phyloP scores from a whole-genome alignment of 2,329 filamentous ascomycete species.

The Pseudocercospora musae region DNA sequence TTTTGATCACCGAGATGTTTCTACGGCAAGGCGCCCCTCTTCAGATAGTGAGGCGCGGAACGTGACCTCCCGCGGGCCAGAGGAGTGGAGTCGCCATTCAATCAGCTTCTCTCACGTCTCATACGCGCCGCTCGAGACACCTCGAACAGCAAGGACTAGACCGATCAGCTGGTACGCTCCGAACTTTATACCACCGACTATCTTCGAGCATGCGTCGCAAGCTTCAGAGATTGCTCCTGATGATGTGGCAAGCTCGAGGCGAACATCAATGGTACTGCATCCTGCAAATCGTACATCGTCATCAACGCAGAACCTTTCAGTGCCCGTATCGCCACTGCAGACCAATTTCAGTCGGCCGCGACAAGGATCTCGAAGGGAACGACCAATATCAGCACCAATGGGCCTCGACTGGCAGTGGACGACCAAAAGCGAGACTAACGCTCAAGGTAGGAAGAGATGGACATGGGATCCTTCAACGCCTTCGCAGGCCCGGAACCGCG shows the following conservation, averaged over 20 bases:
- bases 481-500: background rate
- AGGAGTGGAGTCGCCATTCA: background rate
- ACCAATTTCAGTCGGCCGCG: background rate
- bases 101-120: slow-evolving; percentile 1
- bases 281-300: background rate
- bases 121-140: background rate
- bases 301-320: background rate
- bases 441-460: background rate
- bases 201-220: background rate
- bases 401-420: background rate
- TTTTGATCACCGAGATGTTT: background rate
- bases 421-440: background rate
- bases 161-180: background rate
- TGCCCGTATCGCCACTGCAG: background rate
- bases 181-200: background rate
- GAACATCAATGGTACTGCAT: background rate
- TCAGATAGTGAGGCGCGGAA: background rate
- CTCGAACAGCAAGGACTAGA: background rate
- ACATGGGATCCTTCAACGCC: background rate
- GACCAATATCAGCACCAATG: background rate
- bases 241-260: background rate
- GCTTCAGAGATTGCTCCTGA: background rate
- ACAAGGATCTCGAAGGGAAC: background rate
- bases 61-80: background rate
- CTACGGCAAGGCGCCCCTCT: background rate